These are phyloP conservation scores for Colletotrichum liaoningense DNA, from an alignment of 2,329 filamentous ascomycete genomes.

Conservation along the genomic window DNA sequence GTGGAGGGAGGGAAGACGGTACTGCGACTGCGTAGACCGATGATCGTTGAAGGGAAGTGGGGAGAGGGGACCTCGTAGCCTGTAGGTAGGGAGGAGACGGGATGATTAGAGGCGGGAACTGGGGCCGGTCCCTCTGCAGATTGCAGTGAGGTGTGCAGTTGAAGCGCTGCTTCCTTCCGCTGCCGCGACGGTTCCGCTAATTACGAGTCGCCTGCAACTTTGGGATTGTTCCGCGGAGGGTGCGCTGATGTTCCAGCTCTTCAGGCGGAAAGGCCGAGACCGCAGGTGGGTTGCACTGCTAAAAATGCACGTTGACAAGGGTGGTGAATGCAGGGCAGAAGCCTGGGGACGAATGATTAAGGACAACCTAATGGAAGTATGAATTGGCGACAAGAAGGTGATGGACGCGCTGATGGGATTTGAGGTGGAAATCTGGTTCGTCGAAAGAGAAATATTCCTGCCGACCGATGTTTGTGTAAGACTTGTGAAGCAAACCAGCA, in stretches of 20 bases:
- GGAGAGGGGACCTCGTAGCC: conserved; percentile 1
- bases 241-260: not conserved
- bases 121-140: conserved; percentile 1
- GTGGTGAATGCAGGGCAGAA: not conserved
- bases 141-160: too few species aligned
- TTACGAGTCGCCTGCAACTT: conserved; percentile 17
- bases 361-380: not conserved
- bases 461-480: not conserved
- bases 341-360: not conserved
- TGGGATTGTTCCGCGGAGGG: conserved; percentile 13
- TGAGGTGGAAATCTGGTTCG: not conserved
- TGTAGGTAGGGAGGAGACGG: not conserved
- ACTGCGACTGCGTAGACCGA: not conserved
- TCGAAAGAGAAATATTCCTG: not conserved
- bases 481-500: not conserved
- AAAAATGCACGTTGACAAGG: conserved; percentile 20
- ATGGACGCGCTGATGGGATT: not conserved
- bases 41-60: conserved; percentile 29
- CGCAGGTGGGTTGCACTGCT: conserved; percentile 29
- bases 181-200: conserved; percentile 10
- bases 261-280: conserved; percentile 29
- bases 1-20: not conserved
- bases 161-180: not conserved
- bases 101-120: not conserved
- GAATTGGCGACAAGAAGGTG: not conserved